Evolutionary conservation across 1,139 yeast species (phyloP), one percentile per base, ranked within the genome.

Genomic region (Casaregolazyma suthepensis): DNA sequence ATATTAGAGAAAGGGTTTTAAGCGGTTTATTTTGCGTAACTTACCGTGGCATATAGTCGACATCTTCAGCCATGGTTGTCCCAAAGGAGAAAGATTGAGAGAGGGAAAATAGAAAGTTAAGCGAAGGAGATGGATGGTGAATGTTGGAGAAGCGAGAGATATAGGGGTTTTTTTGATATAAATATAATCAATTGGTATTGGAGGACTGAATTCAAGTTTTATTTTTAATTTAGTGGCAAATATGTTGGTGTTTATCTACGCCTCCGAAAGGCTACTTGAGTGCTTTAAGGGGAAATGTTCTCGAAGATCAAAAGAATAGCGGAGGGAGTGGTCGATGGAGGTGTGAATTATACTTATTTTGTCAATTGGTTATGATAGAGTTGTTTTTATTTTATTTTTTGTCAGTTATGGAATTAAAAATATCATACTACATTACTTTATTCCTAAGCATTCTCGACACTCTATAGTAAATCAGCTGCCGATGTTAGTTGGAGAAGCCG

Each of bases 11-110:
- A 6, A 17, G 43, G 31, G 2, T 22, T 22, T 13, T 3, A 22
- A 6, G 10, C n/a, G 10, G 19, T 22, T 18, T 5, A 10, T 29
- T 10, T n/a, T 17, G n/a, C 9, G 26, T 22, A n/a, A 49, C 52
- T 17, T 49, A 49, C 52, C 31, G 15, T 5, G 52, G 52, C 52
- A 49, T 49, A n/a, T n/a, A 19, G 15, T 49, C 52, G 17, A 49
- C 48, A 43, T 49, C 52, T 43, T 49, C 52, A 15, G 15, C 50
- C 50, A 47, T 47, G 18, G 37, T 20, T 12, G 43, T 35, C 40
- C 40, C 40, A 35, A 35, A 15, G 40, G 2, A 13, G 40, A 35
- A 35, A 35, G 40, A 13, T 9, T 35, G 15, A n/a, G 17, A 3
- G 40, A 26, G 40, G 40, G 13, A 5, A 35, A 35, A n/a, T 15